Conservation (phyloP, 306 rosid species). For the Dalbergia cochinchinensis region DNA sequence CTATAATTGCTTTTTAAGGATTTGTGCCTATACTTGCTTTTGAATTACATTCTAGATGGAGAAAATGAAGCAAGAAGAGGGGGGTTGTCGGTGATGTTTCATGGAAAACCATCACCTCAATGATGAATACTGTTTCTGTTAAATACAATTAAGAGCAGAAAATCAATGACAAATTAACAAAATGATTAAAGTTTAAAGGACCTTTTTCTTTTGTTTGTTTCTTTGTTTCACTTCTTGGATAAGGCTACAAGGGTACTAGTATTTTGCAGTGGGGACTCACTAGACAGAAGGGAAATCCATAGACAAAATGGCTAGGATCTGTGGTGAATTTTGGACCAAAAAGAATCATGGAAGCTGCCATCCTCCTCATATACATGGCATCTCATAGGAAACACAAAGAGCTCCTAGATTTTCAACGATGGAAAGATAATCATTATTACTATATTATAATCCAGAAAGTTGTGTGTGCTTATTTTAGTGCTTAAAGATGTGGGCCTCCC, state of each 20-base stretch:
- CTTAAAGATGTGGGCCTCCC: constrained; percentile 51
- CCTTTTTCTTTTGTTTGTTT: not conserved
- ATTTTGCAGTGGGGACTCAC: not conserved
- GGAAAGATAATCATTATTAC: constrained; percentile 15
- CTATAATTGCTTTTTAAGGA: not conserved
- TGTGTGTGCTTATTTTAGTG: not conserved
- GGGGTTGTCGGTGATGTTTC: not conserved
- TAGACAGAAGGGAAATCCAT: not conserved
- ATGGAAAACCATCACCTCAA: constrained; percentile 4
- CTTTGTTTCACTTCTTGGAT: not conserved
- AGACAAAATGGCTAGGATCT: not conserved
- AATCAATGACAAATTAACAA: not conserved
- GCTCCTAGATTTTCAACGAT: constrained; percentile 23
- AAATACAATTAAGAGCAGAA: not conserved
- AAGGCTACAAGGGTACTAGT: not conserved
- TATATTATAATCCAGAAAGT: constrained; percentile 12
- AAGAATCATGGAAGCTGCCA: constrained; percentile 10
- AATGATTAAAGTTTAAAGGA: not conserved
- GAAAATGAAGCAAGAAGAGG: not conserved
- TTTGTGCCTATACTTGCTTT: too few species aligned
- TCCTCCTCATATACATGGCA: not conserved
- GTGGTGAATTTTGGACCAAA: constrained; percentile 22
- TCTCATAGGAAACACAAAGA: constrained; percentile 2
- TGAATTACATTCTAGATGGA: not conserved
- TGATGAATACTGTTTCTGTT: not conserved